Percentiles rank a stretch among this genome's conserved stretches.
These are phyloP conservation scores for Diaporthe sp. DNA, from an alignment of 2,329 filamentous ascomycete species.

Conservation along the genomic window DNA sequence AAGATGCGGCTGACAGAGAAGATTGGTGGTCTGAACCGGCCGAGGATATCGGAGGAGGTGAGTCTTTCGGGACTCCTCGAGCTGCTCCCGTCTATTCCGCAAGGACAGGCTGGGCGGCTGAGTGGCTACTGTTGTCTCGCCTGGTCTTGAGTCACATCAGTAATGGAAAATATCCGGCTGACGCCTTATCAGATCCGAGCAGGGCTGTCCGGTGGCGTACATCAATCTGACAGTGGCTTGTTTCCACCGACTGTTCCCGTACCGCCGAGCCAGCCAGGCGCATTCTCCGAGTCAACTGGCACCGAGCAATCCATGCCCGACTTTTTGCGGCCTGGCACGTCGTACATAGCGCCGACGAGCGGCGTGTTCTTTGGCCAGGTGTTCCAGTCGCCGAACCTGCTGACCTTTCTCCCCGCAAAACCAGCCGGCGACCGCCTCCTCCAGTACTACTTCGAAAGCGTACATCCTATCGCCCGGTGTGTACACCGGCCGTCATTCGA, in stretches of 20 bases:
- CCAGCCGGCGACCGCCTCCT: slow-evolving; percentile 73
- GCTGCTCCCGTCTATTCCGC: neutral
- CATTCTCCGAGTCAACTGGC: slow-evolving; percentile 43
- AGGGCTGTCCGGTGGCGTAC: slow-evolving; percentile 49
- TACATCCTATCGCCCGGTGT: slow-evolving; percentile 77
- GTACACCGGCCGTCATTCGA: slow-evolving; percentile 79
- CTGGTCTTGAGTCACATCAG: neutral
- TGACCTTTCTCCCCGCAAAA: slow-evolving; percentile 73
- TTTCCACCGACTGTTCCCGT: slow-evolving; percentile 43
- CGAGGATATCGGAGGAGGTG: slow-evolving; percentile 80
- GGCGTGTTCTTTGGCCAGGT: slow-evolving; percentile 75
- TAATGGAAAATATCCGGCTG: neutral
- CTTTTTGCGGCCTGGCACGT: slow-evolving; percentile 74
- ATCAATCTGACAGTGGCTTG: slow-evolving; percentile 23
- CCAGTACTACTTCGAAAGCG: slow-evolving; percentile 76
- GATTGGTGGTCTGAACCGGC: slow-evolving; percentile 79
- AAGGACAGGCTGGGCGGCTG: neutral
- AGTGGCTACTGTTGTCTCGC: neutral
- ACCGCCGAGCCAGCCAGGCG: slow-evolving; percentile 35
- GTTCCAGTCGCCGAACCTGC: slow-evolving; percentile 62
- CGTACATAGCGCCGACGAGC: slow-evolving; percentile 78
- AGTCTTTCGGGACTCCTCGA: slow-evolving; percentile 40
- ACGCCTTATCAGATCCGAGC: slow-evolving; percentile 51
- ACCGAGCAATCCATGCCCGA: slow-evolving; percentile 55
- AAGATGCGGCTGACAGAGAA: slow-evolving; percentile 81